Base-by-base conservation (phyloP, 768 basidiomycete genomes). In the Mycena kentingensis region DNA sequence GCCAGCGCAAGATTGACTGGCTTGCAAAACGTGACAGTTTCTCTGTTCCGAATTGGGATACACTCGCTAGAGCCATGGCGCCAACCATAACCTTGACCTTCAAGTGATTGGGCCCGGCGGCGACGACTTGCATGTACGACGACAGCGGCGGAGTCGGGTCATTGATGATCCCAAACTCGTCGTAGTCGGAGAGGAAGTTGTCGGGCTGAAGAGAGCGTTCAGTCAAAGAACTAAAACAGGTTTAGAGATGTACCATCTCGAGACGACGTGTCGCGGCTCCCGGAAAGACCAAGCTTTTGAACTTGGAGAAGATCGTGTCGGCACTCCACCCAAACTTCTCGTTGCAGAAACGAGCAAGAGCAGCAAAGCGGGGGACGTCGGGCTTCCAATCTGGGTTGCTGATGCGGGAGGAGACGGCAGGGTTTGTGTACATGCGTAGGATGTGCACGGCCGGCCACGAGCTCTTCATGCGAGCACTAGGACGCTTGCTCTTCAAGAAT, bases 321-420 rank as follows among this genome's bases (percentile, higher is more conserved):
- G 43, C 26, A 5, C 18, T 22, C 59, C 59, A 60, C 4, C 59
- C 59, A 13, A 60, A 54, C 22, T 48, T 44, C 27, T 50, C 32
- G n/a, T 31, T 25, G 22, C 51, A 54, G 29, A 46, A 57, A 13
- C 38, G 15, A 0, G 49, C 49, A 21, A 57, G 52, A 16, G 31
- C 45, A 7, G 37, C 46, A 19, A 57, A 29, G n/a, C n/a, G 8
- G 16, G 56, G 60, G 5, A 58, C 37, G 18, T 39, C n/a, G 22
- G 46, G 38, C 43, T 31, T 46, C 0, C 35, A 34, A 16, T 22
- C 13, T 52, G 52, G 53, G 15, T 28, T 3, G 5, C 18, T 29
- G n/a, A 15, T 26, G 12, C 12, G 8, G 6, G 51, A 56, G 6
- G 60, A 61, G 2, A 51, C 57, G 13, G 37, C 22, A 4, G 53